Base-by-base conservation (phyloP, 352 stramenopile genomes). In the Phytophthora lateralis region DNA sequence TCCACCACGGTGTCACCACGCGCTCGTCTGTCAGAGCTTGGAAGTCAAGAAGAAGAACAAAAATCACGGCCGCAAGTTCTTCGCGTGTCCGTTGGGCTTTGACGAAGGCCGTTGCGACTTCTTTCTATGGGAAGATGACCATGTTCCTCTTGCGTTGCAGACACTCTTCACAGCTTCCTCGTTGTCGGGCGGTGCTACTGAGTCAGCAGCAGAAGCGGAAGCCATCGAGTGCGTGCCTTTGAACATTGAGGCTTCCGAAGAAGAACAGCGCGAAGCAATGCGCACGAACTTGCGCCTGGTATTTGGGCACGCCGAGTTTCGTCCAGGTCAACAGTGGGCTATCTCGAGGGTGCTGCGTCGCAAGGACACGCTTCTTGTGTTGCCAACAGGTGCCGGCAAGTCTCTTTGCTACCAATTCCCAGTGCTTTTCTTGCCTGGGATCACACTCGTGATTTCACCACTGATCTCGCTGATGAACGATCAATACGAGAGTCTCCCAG, bases 321-420 rank as follows among this genome's bases (percentile, higher is more conserved):
- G 89, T n/a, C 42, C 65, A 2, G 85, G 86, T 12, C 89, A 96
- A 52, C 51, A 88, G 35, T 97, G 90, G 90, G 88, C 86, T 1
- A 93, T 97, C 51, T 58, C 78, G 10, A 84, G 90, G 18, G 72
- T 95, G 6, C 73, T 96, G 17, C 47, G 70, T 55, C 76, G 70
- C 17, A 67, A 87, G 34, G 67, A 80, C 37, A 95, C 84, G 6
- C 67, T 99, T 5, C 73, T 99, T 0, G 92, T 99, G 14, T 86
- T 99, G 20, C 95, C 97, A 4, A 99, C 98, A 10, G 98, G 98
- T 21, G 95, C 96, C 18, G 98, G 98, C 58, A 99, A 99, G 73
- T 99, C 92, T 32, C 80, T 99, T 2, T 99, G 95, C 61, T 99
- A 99, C 70, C 96, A 99, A 47, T 87, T 99, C 18, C 97, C 81